Evolutionary conservation across 225 moss, liverwort and hornwort species (phyloP).

Genomic region (Asterella californica): DNA sequence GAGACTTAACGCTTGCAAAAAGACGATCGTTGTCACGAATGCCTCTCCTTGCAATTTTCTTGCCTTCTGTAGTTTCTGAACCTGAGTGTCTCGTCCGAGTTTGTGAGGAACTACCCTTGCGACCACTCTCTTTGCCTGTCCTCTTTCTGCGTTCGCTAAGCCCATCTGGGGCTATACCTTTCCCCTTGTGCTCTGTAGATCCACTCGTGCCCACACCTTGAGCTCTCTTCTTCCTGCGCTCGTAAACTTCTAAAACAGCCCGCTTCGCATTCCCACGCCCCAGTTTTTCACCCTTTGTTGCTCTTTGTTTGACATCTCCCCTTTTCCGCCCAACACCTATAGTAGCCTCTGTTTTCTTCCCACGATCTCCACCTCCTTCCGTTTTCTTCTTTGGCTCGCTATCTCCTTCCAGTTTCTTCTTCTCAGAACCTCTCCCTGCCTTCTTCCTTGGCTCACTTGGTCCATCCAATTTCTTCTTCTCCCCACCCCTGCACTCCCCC

Average conservation of each 20-base stretch:
- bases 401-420: conserved; percentile 21
- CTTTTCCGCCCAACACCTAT: conserved; percentile 6
- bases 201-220: conserved; percentile 17
- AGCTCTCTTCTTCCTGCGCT: conserved; percentile 35
- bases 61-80: conserved; percentile 21
- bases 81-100: conserved; percentile 29
- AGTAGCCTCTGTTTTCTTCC: conserved; percentile 21
- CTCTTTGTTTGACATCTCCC: conserved; percentile 25
- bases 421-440: conserved; percentile 21
- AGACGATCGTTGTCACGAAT: conserved; percentile 47
- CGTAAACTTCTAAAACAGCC: conserved; percentile 24
- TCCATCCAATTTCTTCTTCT: conserved; percentile 24
- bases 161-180: conserved; percentile 23
- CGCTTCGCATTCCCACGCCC: conserved; percentile 33
- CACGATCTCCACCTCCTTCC: conserved; percentile 20
- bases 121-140: conserved; percentile 25
- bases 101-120: conserved; percentile 9
- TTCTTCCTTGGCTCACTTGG: conserved; percentile 25
- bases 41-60: conserved; percentile 23
- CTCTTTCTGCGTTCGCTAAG: conserved; percentile 30
- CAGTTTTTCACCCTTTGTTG: conserved; percentile 29
- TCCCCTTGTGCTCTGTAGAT: conserved; percentile 16
- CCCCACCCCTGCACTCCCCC: conserved; percentile 21
- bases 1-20: conserved; percentile 30
- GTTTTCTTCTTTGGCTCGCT: conserved; percentile 18